Evolutionary conservation across 768 basidiomycete species (phyloP).

Genomic region (Lentinula boryana): DNA sequence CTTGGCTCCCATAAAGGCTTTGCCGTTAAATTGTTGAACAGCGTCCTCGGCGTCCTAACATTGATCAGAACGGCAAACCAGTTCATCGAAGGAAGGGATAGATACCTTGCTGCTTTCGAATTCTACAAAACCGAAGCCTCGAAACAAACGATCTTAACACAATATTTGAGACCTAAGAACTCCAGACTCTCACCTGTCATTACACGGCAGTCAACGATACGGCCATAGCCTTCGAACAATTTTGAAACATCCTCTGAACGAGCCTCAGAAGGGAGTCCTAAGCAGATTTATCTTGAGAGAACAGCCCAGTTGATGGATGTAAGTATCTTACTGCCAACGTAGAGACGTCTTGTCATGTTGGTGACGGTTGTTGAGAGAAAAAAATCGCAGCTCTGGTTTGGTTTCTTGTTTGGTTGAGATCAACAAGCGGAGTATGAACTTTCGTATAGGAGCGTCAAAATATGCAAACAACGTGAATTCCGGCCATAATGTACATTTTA

Average conservation of each 20-base stretch:
- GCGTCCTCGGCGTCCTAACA: constrained; percentile 92
- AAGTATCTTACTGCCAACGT: constrained; percentile 67
- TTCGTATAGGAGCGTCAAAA: background rate
- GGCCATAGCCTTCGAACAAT: constrained; percentile 87
- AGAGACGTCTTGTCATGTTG: constrained; percentile 75
- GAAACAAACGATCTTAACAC: background rate
- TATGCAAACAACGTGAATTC: background rate
- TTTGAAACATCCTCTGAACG: constrained; percentile 81
- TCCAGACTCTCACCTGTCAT: constrained; percentile 68
- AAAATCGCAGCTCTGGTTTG: background rate
- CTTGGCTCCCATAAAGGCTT: constrained; percentile 86
- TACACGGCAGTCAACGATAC: constrained; percentile 85
- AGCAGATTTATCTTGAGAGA: background rate
- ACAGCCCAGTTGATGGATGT: constrained; percentile 1
- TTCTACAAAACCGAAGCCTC: constrained; percentile 96
- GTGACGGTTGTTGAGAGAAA: constrained; percentile 25
- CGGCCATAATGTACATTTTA: background rate
- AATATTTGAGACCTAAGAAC: background rate
- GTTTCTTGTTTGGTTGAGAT: background rate
- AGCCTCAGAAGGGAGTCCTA: constrained; percentile 79
- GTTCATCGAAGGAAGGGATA: background rate
- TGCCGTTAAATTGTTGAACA: constrained; percentile 79
- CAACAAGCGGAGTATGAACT: constrained; percentile 3
- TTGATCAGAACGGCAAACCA: background rate
- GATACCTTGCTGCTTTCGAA: constrained; percentile 80